Evolutionary conservation across 139 green algal species (phyloP).

Genomic region (Micractinium conductrix): DNA sequence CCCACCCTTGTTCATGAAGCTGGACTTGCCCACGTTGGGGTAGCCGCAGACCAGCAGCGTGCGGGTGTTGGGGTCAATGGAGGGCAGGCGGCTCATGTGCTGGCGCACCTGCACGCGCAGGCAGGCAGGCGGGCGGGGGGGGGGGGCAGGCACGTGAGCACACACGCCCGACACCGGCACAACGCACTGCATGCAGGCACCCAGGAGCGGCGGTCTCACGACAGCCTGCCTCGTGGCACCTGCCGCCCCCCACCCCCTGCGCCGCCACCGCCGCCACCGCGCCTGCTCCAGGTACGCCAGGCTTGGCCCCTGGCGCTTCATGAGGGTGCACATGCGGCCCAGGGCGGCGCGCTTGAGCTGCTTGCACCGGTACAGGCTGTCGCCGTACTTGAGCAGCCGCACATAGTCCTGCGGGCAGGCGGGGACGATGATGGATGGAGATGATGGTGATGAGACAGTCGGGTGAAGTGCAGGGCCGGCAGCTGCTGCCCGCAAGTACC

Average conservation of each 20-base stretch:
- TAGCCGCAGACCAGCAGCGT: conserved; percentile 98
- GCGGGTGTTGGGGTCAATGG: conserved; percentile 98
- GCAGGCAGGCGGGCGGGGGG: neutral
- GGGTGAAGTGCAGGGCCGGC: neutral
- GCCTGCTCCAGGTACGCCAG: conserved; percentile 98
- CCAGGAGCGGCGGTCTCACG: neutral
- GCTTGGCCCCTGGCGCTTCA: conserved; percentile 93
- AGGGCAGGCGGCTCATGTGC: conserved; percentile 97
- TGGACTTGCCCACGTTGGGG: conserved; percentile 98
- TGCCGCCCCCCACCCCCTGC: neutral
- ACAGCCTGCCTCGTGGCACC: neutral
- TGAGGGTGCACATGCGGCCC: conserved; percentile 99
- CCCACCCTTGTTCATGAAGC: conserved; percentile 96
- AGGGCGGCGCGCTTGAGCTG: conserved; percentile 96
- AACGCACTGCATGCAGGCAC: no score
- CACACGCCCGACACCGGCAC: no score
- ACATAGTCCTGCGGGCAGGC: conserved; percentile 87
- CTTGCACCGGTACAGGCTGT: conserved; percentile 99
- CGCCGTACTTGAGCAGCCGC: conserved; percentile 98
- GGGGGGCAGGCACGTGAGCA: no score
- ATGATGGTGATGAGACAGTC: neutral
- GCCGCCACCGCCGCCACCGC: neutral
- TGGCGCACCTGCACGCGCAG: conserved; percentile 88
- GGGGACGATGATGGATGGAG: neutral
- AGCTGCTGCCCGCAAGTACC: no score